A percentile compares a stretch with the other conserved stretches of the same genome.
phyloP scores from a whole-genome alignment of 2,329 filamentous ascomycete species.

The Aspergillus glaucus region DNA sequence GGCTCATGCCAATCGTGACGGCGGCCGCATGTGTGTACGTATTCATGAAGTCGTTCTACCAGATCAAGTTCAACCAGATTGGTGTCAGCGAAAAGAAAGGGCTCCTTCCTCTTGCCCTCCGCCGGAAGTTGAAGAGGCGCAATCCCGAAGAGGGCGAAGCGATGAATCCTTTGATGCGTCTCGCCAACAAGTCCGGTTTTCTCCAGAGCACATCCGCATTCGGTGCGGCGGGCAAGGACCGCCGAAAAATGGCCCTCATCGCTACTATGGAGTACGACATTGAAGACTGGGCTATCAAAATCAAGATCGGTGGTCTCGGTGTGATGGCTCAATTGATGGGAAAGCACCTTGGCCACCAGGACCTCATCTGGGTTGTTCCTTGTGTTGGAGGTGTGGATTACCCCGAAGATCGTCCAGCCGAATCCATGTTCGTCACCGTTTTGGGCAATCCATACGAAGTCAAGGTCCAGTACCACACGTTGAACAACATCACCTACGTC shows the following conservation, averaged over 20 bases:
- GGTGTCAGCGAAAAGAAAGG: slow-evolving; percentile 48
- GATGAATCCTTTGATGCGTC: slow-evolving; percentile 28
- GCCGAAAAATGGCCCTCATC: slow-evolving; percentile 54
- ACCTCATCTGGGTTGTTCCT: slow-evolving; percentile 60
- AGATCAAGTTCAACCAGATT: slow-evolving; percentile 57
- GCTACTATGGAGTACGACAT: slow-evolving; percentile 69
- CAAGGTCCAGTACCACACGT: slow-evolving; percentile 57
- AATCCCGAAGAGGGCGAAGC: slow-evolving; percentile 20
- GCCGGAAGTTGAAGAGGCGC: slow-evolving; percentile 29
- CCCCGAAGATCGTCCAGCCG: slow-evolving; percentile 52
- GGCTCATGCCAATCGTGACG: slow-evolving; percentile 47
- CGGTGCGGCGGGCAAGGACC: slow-evolving; percentile 23
- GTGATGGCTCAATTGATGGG: slow-evolving; percentile 67
- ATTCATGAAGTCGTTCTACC: slow-evolving; percentile 58
- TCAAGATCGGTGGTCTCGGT: slow-evolving; percentile 65
- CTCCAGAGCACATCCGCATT: slow-evolving; percentile 32
- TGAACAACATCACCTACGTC: slow-evolving; percentile 63
- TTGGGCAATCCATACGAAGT: slow-evolving; percentile 57
- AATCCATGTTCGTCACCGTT: slow-evolving; percentile 58
- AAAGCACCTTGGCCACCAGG: slow-evolving; percentile 57
- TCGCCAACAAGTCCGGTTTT: slow-evolving; percentile 31
- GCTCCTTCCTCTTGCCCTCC: slow-evolving; percentile 31
- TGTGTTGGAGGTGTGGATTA: slow-evolving; percentile 60
- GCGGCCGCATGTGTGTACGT: slow-evolving; percentile 47
- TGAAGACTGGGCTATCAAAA: slow-evolving; percentile 63